Percentiles rank a stretch among this genome's conserved stretches.
These are phyloP conservation scores for Phallus indusiatus DNA, from an alignment of 768 basidiomycete genomes.

Conservation along the genomic window DNA sequence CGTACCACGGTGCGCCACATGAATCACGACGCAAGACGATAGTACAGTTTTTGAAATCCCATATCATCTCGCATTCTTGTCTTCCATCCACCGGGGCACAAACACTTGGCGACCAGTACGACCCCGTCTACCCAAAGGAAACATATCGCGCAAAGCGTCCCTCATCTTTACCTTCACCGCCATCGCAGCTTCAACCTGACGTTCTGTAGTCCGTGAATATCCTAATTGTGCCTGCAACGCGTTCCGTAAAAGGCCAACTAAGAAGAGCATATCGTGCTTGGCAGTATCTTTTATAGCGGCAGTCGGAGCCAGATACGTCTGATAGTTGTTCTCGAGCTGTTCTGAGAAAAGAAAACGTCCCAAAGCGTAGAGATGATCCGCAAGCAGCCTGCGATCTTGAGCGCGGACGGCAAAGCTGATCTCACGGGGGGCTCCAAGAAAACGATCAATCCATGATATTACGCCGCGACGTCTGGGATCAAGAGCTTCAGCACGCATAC, in stretches of 20 bases:
- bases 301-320: conserved; percentile 1
- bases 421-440: background rate
- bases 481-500: background rate
- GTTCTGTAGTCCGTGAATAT: background rate
- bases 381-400: background rate
- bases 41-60: no score
- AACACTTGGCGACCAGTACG: background rate
- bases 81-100: background rate
- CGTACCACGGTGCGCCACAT: no score
- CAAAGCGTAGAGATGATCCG: background rate
- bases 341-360: background rate
- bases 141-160: background rate
- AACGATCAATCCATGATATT: conserved; percentile 2
- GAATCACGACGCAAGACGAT: no score
- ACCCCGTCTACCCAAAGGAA: background rate
- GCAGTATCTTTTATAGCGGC: background rate
- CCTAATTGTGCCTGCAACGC: conserved; percentile 1
- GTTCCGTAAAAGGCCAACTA: background rate
- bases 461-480: background rate
- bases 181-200: background rate
- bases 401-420: background rate
- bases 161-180: background rate
- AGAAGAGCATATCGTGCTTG: background rate
- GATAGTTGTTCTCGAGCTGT: background rate
- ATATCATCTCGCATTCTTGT: no score